These are phyloP conservation scores for Psilocybe sp. DNA, from an alignment of 768 basidiomycete genomes.

Conservation along the genomic window DNA sequence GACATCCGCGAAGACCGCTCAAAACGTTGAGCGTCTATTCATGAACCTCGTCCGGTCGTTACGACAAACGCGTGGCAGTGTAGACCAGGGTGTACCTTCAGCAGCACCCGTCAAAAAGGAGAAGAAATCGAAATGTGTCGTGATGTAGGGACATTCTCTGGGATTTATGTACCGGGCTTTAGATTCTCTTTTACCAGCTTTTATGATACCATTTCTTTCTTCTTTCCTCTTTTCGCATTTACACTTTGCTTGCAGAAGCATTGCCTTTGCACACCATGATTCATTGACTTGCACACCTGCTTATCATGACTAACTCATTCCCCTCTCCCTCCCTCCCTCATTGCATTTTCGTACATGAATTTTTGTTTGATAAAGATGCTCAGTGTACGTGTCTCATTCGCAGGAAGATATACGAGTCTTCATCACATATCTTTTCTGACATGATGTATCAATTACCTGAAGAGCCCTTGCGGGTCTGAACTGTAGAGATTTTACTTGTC, in stretches of 20 bases:
- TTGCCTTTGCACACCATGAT: conserved; percentile 17
- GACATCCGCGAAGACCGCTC: conserved; percentile 93
- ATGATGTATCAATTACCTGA: conserved; percentile 23
- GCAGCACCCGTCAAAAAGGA: conserved; percentile 42
- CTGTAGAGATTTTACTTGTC: neutral
- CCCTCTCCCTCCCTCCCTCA: conserved; percentile 16
- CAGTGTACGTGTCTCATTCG: conserved; percentile 33
- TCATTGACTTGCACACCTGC: conserved; percentile 18
- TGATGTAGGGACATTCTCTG: conserved; percentile 74
- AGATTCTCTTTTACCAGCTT: conserved; percentile 70
- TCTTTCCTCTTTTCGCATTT: conserved; percentile 27
- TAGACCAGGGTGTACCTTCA: conserved; percentile 42
- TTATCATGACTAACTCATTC: conserved; percentile 21
- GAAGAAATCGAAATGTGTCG: conserved; percentile 61
- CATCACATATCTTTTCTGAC: conserved; percentile 22
- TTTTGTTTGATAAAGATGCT: conserved; percentile 28
- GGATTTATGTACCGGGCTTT: conserved; percentile 51
- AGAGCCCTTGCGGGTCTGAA: conserved; percentile 5
- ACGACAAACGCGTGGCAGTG: conserved; percentile 61
- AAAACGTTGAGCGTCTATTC: conserved; percentile 90
- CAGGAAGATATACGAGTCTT: conserved; percentile 22
- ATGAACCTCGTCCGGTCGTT: conserved; percentile 81
- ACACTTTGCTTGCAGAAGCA: neutral
- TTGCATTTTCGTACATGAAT: conserved; percentile 20
- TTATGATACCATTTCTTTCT: conserved; percentile 58